Evolutionary conservation across 768 basidiomycete species (phyloP), one percentile per base, ranked within the genome.

Genomic region (Amanita brunnescens): DNA sequence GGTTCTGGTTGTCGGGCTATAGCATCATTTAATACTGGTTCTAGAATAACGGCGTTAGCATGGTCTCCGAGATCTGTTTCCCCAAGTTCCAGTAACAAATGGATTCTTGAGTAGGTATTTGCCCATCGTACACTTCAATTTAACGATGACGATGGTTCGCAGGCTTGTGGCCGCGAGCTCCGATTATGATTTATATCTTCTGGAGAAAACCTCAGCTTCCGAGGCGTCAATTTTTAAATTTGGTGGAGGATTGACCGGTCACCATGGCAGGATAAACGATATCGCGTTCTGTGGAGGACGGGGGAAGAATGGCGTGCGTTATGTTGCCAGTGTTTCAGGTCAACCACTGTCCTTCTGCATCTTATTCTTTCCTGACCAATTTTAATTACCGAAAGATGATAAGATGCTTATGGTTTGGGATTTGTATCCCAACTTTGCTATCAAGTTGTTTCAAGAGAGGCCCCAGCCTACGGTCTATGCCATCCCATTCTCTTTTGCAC

Each of bases 371-470:
- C 16, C 24, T 49, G 16, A 51, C 47, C 52, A 55, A 29, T 51
- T 52, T 26, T 38, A 21, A 23, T 34, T n/a, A 12, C 45, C 6
- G 20, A 49, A 55, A 87, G 87, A 89, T 57, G 89, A 91, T 67
- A 86, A 80, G 62, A 84, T 85, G 77, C 75, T 89, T 34, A 85
- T 89, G 80, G 80, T 91, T 6, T 91, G 89, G 89, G 87, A 91
- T 65, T 74, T 91, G n/a, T 70, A 76, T 58, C 87, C 88, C 0
- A 61, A 70, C 32, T 49, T 74, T 41, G 64, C n/a, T 53, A 51
- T 40, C 58, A 55, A 37, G 67, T 65, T 2, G 61, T 59, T 29
- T 58, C 62, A 14, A 54, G 59, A 38, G 54, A 62, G 20, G 32
- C 73, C 77, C 5, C 85, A 87, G 52, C 89, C 89, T 7, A 87